A percentile compares a stretch with the other conserved stretches of the same genome.
phyloP scores from a whole-genome alignment of 2,329 filamentous ascomycete species.

The Raffaelea albimanens region DNA sequence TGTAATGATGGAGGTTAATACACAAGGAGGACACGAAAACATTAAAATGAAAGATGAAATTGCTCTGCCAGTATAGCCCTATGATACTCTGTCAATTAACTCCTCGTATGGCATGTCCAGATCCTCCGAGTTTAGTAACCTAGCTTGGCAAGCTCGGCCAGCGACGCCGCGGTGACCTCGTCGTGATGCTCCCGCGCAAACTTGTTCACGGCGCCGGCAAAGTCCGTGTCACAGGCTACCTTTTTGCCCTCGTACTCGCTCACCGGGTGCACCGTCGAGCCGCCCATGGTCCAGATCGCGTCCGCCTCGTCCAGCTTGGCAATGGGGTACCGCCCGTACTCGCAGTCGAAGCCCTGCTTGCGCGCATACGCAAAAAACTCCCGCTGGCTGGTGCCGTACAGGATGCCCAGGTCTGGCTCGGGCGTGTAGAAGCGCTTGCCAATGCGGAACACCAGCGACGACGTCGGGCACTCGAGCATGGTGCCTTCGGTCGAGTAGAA shows the following conservation, averaged over 20 bases:
- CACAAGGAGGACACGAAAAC: too few relatives aligned
- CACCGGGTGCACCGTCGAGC: conserved; percentile 2
- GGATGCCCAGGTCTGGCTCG: conserved; percentile 4
- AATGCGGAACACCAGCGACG: conserved; percentile 4
- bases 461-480: conserved; percentile 5
- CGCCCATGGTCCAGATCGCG: conserved; percentile 5
- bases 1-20: too few relatives aligned
- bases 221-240: neutral
- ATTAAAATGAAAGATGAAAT: too few relatives aligned
- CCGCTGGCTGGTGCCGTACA: conserved; percentile 5
- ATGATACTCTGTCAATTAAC: too few relatives aligned
- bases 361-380: conserved; percentile 4
- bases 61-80: too few relatives aligned
- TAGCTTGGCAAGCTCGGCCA: conserved; percentile 36
- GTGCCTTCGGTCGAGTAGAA: conserved; percentile 3
- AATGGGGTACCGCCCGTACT: conserved; percentile 3
- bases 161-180: conserved; percentile 29
- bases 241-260: conserved; percentile 3
- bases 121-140: neutral
- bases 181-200: conserved; percentile 5
- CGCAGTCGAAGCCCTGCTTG: conserved; percentile 2
- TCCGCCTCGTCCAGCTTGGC: conserved; percentile 4
- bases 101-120: too few relatives aligned
- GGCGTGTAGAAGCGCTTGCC: conserved; percentile 3
- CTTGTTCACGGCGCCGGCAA: conserved; percentile 1